Conservation (phyloP, 2,329 filamentous ascomycete genomes). For the Huntiella savannae region DNA sequence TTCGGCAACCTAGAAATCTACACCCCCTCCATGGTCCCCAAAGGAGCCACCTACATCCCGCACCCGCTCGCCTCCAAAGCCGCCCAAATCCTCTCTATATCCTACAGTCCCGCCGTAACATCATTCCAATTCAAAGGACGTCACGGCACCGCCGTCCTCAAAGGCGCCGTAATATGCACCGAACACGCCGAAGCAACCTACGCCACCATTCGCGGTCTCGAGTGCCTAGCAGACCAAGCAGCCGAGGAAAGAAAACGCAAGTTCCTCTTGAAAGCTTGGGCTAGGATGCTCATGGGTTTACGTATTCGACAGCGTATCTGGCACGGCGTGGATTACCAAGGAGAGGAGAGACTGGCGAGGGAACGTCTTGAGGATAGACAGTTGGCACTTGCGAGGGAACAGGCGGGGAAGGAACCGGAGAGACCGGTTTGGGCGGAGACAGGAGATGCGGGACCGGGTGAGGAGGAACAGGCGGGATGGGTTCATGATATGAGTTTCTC, state of each 20-base stretch:
- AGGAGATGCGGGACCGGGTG: not conserved
- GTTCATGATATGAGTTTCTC: not conserved
- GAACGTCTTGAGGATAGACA: not conserved
- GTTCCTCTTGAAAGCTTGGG: constrained; percentile 47
- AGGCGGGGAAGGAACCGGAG: not conserved
- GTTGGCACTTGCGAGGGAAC: not conserved
- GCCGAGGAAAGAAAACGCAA: constrained; percentile 54
- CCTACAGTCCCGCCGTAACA: constrained; percentile 76
- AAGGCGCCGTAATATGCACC: constrained; percentile 56
- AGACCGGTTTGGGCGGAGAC: constrained; percentile 2
- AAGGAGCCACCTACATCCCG: constrained; percentile 55
- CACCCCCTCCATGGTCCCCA: constrained; percentile 76
- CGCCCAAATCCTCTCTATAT: constrained; percentile 55
- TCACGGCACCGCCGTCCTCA: constrained; percentile 65
- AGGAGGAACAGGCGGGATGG: not conserved
- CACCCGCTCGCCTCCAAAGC: constrained; percentile 45
- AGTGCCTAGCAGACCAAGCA: constrained; percentile 43
- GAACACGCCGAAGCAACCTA: constrained; percentile 55
- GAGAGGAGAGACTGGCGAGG: constrained; percentile 1
- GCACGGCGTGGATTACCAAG: constrained; percentile 12
- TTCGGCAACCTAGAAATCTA: constrained; percentile 92
- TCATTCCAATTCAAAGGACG: constrained; percentile 78
- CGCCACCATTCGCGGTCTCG: constrained; percentile 48
- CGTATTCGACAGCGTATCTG: constrained; percentile 53
- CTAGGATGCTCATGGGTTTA: constrained; percentile 55